Base-by-base conservation (phyloP, 2,329 filamentous ascomycete genomes). In the Ophiocordyceps robertsii region DNA sequence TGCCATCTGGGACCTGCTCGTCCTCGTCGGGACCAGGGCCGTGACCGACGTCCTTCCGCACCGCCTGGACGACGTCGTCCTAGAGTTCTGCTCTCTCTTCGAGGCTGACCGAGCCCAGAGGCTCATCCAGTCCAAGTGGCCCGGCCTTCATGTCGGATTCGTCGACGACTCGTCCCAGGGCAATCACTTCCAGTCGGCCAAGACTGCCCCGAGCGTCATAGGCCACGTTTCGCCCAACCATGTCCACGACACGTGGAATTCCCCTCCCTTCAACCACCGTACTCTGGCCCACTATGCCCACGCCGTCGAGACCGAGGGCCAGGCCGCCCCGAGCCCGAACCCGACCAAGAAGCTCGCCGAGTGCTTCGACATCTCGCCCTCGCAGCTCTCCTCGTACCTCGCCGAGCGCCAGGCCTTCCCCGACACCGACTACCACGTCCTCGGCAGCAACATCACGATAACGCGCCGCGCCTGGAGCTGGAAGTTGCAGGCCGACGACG, bases 1-100 rank as follows among this genome's bases (percentile, higher is more conserved):
- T 0, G 44, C 46, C 0, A 24, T 59, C 1, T 58, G 55, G 55
- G 31, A 40, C 1, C 42, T 56, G 0, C 10, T 58, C 2, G 30
- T 19, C 11, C n/a, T 16, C 1, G 31, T 56, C 1, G 53, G 53
- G 0, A 11, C 31, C 0, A 8, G 24, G 1, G 32, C 45, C 4
- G 43, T 58, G 1, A 44, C 46, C 1, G 11, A 30, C 1, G 47
- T 44, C 6, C 4, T 16, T 7, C 4, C 9, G 14, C 12, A 36
- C 14, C 14, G 16, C 14, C 6, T 10, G 33, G 43, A 43, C 7
- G 21, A 31, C 12, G 36, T 59, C 0, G 35, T 13, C 0, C 12
- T 59, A 0, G 56, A 58, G 11, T 43, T 58, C 16, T 13, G 37
- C 0, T 49, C 42, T 2, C n/a, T 51, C 0, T 48, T 48, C 2